Evolutionary conservation across 2,329 filamentous ascomycete genomes (phyloP).

Genomic region (Xylariales sp.): DNA sequence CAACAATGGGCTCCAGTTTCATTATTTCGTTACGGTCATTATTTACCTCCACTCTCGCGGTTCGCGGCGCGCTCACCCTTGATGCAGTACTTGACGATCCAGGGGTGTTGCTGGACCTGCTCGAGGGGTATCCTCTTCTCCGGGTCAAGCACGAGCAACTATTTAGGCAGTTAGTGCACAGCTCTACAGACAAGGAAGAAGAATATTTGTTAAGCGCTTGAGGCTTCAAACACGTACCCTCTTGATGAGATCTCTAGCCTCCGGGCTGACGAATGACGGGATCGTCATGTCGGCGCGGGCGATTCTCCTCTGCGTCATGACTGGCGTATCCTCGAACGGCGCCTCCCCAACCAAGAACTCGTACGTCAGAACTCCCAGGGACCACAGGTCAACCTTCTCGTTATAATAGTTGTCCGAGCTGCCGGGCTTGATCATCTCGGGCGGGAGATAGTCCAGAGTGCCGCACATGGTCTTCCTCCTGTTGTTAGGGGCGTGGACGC

Average conservation of each 20-base stretch:
- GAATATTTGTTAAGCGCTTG: too few relatives aligned
- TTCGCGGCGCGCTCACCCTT: constrained; percentile 52
- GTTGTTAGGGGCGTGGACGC: constrained; percentile 94
- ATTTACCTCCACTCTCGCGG: constrained; percentile 35
- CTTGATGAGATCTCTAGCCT: constrained; percentile 90
- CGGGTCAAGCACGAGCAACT: constrained; percentile 87
- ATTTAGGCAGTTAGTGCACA: constrained; percentile 11
- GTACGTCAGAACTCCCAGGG: constrained; percentile 88
- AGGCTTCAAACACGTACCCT: constrained; percentile 54
- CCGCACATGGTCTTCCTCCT: constrained; percentile 93
- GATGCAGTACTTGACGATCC: constrained; percentile 94
- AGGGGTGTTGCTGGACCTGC: constrained; percentile 84
- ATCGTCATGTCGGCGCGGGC: constrained; percentile 87
- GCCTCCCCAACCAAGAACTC: constrained; percentile 96
- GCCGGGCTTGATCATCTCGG: constrained; percentile 90
- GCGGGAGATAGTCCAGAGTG: constrained; percentile 93
- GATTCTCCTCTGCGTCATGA: constrained; percentile 92
- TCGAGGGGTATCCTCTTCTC: constrained; percentile 90
- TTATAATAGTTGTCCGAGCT: constrained; percentile 82
- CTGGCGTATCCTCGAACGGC: constrained; percentile 90
- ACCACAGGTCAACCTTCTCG: constrained; percentile 97
- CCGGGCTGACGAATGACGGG: constrained; percentile 82
- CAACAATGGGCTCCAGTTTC: constrained; percentile 10
- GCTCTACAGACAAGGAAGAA: not conserved
- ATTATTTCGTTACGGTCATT: constrained; percentile 12